Evolutionary conservation across 176 grass and related monocot species (phyloP).

Genomic region (Bromus sterilis): DNA sequence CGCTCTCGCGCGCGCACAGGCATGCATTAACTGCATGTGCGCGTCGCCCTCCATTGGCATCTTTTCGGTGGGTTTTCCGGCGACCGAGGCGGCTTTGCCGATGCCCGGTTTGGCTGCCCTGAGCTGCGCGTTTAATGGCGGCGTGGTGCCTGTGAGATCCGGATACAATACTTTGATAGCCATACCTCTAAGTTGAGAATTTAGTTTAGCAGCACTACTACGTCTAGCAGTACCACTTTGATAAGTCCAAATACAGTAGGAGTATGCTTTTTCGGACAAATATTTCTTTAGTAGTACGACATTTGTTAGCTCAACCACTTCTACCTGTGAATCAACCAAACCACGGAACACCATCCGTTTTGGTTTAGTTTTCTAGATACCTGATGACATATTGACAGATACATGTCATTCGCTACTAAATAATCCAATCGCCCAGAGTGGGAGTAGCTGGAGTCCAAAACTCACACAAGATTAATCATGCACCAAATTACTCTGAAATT

Average conservation of each 20-base stretch:
- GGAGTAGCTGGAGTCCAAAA: not conserved
- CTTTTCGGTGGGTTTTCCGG: not conserved
- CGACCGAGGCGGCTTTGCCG: not conserved
- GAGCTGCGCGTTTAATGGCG: constrained; percentile 19
- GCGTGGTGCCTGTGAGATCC: too few relatives aligned
- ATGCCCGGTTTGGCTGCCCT: not conserved
- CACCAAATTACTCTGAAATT: not conserved
- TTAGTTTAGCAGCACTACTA: too few relatives aligned
- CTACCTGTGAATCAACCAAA: constrained; percentile 27
- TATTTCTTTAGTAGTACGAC: not conserved
- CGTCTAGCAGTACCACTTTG: too few relatives aligned
- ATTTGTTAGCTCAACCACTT: constrained; percentile 17
- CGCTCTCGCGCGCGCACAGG: not conserved
- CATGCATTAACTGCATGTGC: not conserved
- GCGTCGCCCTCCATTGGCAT: not conserved
- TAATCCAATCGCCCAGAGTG: not conserved
- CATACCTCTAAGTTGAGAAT: too few relatives aligned
- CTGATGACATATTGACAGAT: not conserved
- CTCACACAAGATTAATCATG: not conserved
- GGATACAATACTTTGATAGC: too few relatives aligned
- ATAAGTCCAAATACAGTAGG: not conserved
- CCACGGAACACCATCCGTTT: not conserved
- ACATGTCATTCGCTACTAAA: not conserved
- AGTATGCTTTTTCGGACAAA: not conserved
- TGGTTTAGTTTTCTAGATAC: not conserved